These are phyloP conservation scores for Wickerhamiella sergipiensis DNA, from an alignment of 805 yeast species.

Conservation along the genomic window DNA sequence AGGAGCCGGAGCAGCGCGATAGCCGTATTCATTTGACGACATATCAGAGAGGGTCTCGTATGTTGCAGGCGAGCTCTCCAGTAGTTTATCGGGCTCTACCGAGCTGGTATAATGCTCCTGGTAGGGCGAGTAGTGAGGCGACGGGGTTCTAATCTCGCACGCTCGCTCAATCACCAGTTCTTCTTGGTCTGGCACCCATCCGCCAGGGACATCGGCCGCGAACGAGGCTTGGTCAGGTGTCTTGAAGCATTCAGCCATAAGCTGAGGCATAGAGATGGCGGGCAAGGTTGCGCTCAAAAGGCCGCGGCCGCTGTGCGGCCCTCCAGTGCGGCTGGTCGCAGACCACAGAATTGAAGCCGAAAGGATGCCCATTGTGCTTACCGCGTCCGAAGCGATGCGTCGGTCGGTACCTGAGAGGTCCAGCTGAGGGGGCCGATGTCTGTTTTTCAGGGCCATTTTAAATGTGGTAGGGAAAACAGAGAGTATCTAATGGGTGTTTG, in stretches of 20 bases:
- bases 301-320: not conserved
- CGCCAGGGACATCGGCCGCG: not conserved
- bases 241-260: not conserved
- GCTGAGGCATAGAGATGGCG: not conserved
- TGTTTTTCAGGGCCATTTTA: not conserved
- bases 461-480: not conserved
- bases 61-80: no score
- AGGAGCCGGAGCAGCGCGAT: no score
- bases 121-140: not conserved
- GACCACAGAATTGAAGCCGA: not conserved
- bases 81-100: not conserved
- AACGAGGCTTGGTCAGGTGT: not conserved
- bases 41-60: no score
- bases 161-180: not conserved
- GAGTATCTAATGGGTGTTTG: not conserved
- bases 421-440: not conserved
- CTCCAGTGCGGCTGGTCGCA: not conserved
- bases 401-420: not conserved
- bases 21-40: no score
- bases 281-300: not conserved
- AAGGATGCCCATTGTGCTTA: not conserved
- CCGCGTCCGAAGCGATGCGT: not conserved
- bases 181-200: not conserved
- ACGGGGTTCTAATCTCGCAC: not conserved
- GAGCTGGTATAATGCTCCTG: not conserved